Base-by-base conservation (phyloP, 345 rosid genomes). In the Clarkia xantiana region DNA sequence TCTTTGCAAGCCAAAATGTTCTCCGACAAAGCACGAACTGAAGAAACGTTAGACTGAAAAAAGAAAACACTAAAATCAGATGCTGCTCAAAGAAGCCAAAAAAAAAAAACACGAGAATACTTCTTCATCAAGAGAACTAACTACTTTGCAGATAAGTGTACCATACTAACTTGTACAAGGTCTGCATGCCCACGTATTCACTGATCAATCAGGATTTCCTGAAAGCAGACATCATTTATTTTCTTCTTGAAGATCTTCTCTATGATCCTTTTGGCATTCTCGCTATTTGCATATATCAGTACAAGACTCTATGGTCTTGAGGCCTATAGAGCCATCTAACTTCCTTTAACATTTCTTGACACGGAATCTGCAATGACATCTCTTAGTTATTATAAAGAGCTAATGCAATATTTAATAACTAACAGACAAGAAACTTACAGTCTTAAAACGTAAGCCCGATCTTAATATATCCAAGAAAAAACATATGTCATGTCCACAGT, bases 331-430 rank as follows among this genome's bases (percentile, higher is more conserved):
- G 71, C 67, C 78, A 44, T 16, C 61, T 70, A 61, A 86, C 51
- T 75, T 78, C 84, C 67, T 78, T 86, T 62, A 82, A 51, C 54
- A 86, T 71, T 72, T 86, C 96, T 62, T 76, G 84, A 61, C 84
- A 75, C 53, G 82, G 84, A 53, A 78, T 70, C 96, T 86, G 62
- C 25, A 46, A 23, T 54, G 34, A 17, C 20, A 44, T 15, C 16
- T 46, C 19, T 40, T 14, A 47, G n/a, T 46, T 14, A 45, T 25
- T 17, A 1, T 2, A 36, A n/a, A 15, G 12, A 47, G 10, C 18
- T n/a, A 36, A 15, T 18, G 17, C 10, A 7, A 47, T 9, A 18
- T 50, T 53, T 63, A 42, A 49, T 52, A 54, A 44, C 48, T 29
- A 38, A 11, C 22, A 55, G 40, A 44, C 23, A 23, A 45, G 25